Conservation (phyloP, 2,329 filamentous ascomycete genomes). For the Elsinoe ampelina region DNA sequence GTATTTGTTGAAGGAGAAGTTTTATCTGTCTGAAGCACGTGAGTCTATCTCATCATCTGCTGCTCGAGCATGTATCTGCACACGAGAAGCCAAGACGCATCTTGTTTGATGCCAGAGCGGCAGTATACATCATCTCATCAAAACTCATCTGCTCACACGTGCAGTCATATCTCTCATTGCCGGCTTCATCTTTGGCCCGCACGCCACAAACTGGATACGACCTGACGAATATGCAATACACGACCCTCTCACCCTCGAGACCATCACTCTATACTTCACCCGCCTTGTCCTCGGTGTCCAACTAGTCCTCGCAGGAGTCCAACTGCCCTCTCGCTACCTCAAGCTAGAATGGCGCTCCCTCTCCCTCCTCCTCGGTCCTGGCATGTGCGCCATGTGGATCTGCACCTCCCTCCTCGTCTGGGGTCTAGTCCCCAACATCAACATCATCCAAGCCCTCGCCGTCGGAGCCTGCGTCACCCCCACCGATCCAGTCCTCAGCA, state of each 20-base stretch:
- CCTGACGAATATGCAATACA: constrained; percentile 62
- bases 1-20: constrained; percentile 79
- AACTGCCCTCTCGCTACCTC: constrained; percentile 76
- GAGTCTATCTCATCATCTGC: constrained; percentile 31
- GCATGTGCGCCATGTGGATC: constrained; percentile 84
- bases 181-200: constrained; percentile 69
- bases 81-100: too few relatives aligned
- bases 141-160: not conserved
- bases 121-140: not conserved
- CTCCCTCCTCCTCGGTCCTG: constrained; percentile 65
- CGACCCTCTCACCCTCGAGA: constrained; percentile 50
- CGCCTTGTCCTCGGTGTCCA: constrained; percentile 84
- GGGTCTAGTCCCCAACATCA: constrained; percentile 61
- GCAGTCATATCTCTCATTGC: constrained; percentile 74
- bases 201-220: constrained; percentile 64
- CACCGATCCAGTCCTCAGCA: constrained; percentile 79
- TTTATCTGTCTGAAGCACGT: constrained; percentile 86
- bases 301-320: constrained; percentile 77
- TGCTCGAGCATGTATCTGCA: not conserved
- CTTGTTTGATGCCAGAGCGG: too few relatives aligned
- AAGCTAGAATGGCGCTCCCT: constrained; percentile 69
- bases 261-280: constrained; percentile 73
- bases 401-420: constrained; percentile 70
- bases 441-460: constrained; percentile 68
- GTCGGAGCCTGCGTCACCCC: constrained; percentile 84